Evolutionary conservation across 2,329 filamentous ascomycete genomes (phyloP), one percentile per base, ranked within the genome.

Genomic region (Stachybotrys elegans): DNA sequence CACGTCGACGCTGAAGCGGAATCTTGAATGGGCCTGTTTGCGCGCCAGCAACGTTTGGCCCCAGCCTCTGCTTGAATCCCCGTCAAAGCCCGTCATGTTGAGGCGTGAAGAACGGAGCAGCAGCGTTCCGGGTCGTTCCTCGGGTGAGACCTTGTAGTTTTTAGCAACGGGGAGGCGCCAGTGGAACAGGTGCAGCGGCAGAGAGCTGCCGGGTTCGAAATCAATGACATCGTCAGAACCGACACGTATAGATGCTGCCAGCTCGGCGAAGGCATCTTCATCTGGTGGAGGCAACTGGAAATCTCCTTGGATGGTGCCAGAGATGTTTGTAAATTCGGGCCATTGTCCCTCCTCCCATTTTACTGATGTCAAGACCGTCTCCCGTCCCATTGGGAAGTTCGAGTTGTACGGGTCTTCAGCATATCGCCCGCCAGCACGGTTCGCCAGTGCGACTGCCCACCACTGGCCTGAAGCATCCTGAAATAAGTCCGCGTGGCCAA

Each of bases 121-220:
- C 0, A 83, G 68, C 0, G 67, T 67, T 48, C 72, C 60, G 0
- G 64, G 60, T 43, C 72, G 67, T 0, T 58, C 67, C 0, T 50
- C 54, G 0, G 67, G 67, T 1, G 72, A 80, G 14, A 73, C 49
- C 1, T 56, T 62, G 62, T 71, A 83, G 47, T 63, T 67, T 40
- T 57, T 59, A 0, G 65, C 54, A 21, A 68, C 63, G 2, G 77
- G 78, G 12, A 70, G 74, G 4, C 80, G 68, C 67, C 78, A 80
- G 63, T 78, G 67, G 2, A 76, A 68, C 49, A 83, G 76, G 51
- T 82, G 74, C 1, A 64, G 63, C 4, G 78, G 78, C 0, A 82
- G 57, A 0, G 54, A 50, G 1, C 66, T 65, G 0, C 63, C 63
- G 0, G 68, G 63, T 7, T 59, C 49, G 53, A 81, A 81, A 20